Evolutionary conservation across 169 alveolate genomes (phyloP).

Genomic region (Plasmodium vinckei): DNA sequence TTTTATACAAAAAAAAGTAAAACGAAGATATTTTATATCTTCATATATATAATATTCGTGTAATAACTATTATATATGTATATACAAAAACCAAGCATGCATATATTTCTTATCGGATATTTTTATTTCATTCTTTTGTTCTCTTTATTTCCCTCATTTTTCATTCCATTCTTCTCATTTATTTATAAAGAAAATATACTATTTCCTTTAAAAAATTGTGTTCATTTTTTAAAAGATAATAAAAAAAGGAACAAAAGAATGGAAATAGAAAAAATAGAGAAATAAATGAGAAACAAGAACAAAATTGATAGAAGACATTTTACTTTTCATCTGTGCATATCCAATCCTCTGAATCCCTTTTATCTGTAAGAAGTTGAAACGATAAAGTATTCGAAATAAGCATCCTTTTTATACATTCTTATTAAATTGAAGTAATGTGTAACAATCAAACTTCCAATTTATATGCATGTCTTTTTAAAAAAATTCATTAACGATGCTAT

Average conservation of each 20-base stretch:
- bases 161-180: not conserved
- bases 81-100: not conserved
- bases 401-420: too few relatives aligned
- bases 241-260: not conserved
- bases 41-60: constrained; percentile 8
- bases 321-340: constrained; percentile 74
- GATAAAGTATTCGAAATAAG: not conserved
- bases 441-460: too few relatives aligned
- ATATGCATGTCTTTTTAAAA: too few relatives aligned
- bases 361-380: constrained; percentile 27
- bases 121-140: not conserved
- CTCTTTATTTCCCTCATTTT: not conserved
- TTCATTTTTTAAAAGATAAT: not conserved
- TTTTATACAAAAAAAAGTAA: not conserved
- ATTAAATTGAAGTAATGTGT: too few relatives aligned
- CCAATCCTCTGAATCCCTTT: constrained; percentile 52
- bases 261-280: not conserved
- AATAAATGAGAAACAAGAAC: not conserved
- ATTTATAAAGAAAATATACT: not conserved
- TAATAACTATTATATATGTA: not conserved
- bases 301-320: not conserved
- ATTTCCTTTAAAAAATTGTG: not conserved
- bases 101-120: not conserved
- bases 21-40: not conserved
- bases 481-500: too few relatives aligned